A percentile compares a stretch with the other conserved stretches of the same genome.
phyloP scores from a whole-genome alignment of 345 rosid genomes.

The Jatropha curcas region DNA sequence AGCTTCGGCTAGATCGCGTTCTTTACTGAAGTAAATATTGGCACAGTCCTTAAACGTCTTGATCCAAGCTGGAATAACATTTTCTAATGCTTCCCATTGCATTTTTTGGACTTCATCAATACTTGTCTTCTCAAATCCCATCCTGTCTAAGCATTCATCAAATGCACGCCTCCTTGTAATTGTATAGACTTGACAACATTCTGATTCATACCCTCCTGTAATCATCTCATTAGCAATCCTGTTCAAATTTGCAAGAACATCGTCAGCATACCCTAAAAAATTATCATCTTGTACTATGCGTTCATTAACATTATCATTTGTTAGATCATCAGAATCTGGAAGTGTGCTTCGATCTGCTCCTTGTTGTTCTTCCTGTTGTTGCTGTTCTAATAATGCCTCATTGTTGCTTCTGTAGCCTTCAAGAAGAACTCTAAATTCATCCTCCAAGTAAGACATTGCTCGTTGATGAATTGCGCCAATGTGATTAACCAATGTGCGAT shows the following conservation, averaged over 20 bases:
- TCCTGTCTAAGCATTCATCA: constrained; percentile 46
- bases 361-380: constrained; percentile 11
- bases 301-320: neutral
- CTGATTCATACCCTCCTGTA: constrained; percentile 61
- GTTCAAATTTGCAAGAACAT: constrained; percentile 42
- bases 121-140: constrained; percentile 72
- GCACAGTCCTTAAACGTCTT: constrained; percentile 60
- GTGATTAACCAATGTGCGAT: constrained; percentile 45
- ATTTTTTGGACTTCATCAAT: constrained; percentile 79
- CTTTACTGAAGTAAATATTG: constrained; percentile 51
- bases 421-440: constrained; percentile 56
- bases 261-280: constrained; percentile 46
- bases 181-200: constrained; percentile 68
- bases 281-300: neutral
- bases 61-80: constrained; percentile 73
- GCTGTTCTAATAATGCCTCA: neutral
- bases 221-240: constrained; percentile 64
- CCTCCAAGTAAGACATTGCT: constrained; percentile 78
- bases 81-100: constrained; percentile 73
- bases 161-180: constrained; percentile 55
- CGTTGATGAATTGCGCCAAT: constrained; percentile 60
- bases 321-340: constrained; percentile 9
- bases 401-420: constrained; percentile 35
- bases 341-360: constrained; percentile 5
- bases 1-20: constrained; percentile 48